Conservation (phyloP, 1,284 basidiomycete genomes). For the Ceratobasidium theobromae region DNA sequence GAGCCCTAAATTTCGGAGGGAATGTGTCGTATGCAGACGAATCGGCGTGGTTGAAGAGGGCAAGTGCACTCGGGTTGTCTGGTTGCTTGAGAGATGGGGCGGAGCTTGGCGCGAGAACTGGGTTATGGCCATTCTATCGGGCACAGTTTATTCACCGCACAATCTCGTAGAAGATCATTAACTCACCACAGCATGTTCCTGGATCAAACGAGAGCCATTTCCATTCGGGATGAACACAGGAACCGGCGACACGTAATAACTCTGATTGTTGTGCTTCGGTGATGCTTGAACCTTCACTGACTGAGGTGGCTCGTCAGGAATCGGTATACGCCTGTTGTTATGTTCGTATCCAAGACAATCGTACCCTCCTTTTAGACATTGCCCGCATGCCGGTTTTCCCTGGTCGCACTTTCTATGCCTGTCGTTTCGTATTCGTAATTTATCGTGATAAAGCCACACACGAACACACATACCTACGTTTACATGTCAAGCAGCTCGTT, state of each 20-base stretch:
- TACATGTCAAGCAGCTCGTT: conserved; percentile 22
- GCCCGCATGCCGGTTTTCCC: background rate
- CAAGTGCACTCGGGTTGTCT: background rate
- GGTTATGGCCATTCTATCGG: too few relatives aligned
- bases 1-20: background rate
- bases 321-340: background rate
- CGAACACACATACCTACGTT: conserved; percentile 7
- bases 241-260: too few relatives aligned
- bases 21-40: background rate
- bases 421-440: background rate
- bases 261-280: too few relatives aligned
- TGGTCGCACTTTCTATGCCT: background rate
- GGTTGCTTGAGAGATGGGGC: background rate
- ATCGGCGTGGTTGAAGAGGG: background rate
- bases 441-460: background rate
- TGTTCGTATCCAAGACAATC: background rate
- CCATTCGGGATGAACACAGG: too few relatives aligned
- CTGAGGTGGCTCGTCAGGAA: background rate
- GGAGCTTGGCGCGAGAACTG: too few relatives aligned
- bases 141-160: too few relatives aligned
- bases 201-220: too few relatives aligned
- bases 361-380: background rate
- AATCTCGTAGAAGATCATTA: too few relatives aligned
- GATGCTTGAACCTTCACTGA: background rate
- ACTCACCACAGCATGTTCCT: too few relatives aligned